Base-by-base conservation (phyloP, 2,329 filamentous ascomycete species). In the Zasmidium citrigriseum region DNA sequence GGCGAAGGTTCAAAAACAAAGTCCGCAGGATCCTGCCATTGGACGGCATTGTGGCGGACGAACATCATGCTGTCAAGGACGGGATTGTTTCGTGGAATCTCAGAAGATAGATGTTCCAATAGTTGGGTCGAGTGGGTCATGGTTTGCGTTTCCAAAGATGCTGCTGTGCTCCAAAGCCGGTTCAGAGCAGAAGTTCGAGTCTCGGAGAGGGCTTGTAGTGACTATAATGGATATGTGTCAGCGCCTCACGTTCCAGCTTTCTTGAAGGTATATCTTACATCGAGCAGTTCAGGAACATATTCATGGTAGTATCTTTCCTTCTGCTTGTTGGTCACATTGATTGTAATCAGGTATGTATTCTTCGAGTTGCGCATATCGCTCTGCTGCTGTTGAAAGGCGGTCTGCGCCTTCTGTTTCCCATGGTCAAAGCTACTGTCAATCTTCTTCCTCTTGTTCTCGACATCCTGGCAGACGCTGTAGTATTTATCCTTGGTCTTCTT, bases 221-320 rank as follows among this genome's bases (percentile, higher is more conserved):
- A 86, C 82, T 81, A 61, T 21, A 41, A n/a, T 38, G 48, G 23
- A 14, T 52, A 22, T 18, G 23, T 55, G 20, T 49, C n/a, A 22
- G n/a, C 22, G 22, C n/a, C 49, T 52, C 49, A 5, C 11, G 18
- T 18, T 22, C 27, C 24, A 38, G 29, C 14, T 7, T 12, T 3
- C 4, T 18, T 18, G 12, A 21, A 38, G 59, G 27, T 16, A 5
- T 21, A 29, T 27, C 80, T 76, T 76, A 93, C 93, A 77, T 98
- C 91, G 72, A 99, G 83, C 58, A 98, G 78, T 72, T 98, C 95
- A 9, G 95, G 95, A 20, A 99, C 83, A 74, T 98, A 98, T 75
- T 97, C 92, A 73, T 98, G 89, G 72, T 96, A 99, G 79, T 98
- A 98, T 72, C 89, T 91, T 73, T 97, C 92, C 79, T 98, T 99